Percentiles rank a stretch among this genome's conserved stretches.
Evolutionary conservation across 768 basidiomycete species (phyloP).

Genomic region (Mycena belliarum): DNA sequence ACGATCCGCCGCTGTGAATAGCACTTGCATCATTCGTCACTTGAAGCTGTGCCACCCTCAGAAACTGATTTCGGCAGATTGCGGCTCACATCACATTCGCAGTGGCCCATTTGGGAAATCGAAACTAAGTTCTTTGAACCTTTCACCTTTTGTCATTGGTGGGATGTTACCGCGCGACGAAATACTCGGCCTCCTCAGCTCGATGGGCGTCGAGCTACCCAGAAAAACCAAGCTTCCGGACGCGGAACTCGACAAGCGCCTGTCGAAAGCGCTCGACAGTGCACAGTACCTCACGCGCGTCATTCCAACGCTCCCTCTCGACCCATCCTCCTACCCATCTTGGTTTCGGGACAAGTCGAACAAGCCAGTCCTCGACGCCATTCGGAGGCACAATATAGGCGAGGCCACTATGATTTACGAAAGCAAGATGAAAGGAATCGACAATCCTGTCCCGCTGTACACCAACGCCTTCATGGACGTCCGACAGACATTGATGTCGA

Average conservation of each 20-base stretch:
- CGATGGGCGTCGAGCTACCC: conserved; percentile 11
- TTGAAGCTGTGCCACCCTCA: too few species aligned
- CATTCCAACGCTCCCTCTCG: conserved; percentile 1
- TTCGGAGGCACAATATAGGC: conserved; percentile 8
- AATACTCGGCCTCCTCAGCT: not conserved
- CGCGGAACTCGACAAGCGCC: conserved; percentile 19
- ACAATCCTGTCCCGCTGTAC: conserved; percentile 6
- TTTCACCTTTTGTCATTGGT: too few species aligned
- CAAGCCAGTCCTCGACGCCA: conserved; percentile 5
- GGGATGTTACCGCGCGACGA: not conserved
- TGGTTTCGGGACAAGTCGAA: conserved; percentile 8
- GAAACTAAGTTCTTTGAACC: not conserved
- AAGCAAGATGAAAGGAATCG: not conserved
- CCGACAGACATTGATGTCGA: conserved; percentile 11
- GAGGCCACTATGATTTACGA: conserved; percentile 6
- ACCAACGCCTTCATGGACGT: conserved; percentile 11
- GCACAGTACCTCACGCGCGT: conserved; percentile 16
- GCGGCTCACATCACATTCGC: not conserved
- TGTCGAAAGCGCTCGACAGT: conserved; percentile 11
- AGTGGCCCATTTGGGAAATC: not conserved
- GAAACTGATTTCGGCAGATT: not conserved
- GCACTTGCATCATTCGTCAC: too few species aligned
- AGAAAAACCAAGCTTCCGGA: conserved; percentile 13
- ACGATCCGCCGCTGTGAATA: too few species aligned
- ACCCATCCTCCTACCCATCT: not conserved